Conservation (phyloP, 2,329 filamentous ascomycete species). For the Metarhizium album region DNA sequence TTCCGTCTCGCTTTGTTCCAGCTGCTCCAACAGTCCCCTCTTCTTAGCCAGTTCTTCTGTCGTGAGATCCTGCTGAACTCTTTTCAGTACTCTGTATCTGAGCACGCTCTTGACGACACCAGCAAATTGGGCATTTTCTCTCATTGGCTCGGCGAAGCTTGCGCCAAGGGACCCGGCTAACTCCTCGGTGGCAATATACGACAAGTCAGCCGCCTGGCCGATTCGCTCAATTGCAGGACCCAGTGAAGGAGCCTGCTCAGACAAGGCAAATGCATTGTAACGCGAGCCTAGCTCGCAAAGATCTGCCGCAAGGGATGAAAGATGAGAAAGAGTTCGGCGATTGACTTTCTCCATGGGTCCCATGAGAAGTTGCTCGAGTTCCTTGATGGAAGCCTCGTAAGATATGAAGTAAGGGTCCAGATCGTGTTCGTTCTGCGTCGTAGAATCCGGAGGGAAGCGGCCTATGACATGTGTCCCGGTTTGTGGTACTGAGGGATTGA, state of each 20-base stretch:
- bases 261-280: constrained; percentile 93
- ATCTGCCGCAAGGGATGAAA: constrained; percentile 75
- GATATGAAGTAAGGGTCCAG: constrained; percentile 93
- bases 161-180: constrained; percentile 79
- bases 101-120: constrained; percentile 85
- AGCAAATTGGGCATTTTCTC: constrained; percentile 94
- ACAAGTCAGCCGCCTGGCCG: constrained; percentile 89
- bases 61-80: constrained; percentile 96
- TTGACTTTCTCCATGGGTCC: constrained; percentile 98
- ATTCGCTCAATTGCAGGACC: constrained; percentile 88
- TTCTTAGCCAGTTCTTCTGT: constrained; percentile 89
- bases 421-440: constrained; percentile 73
- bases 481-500: constrained; percentile 26
- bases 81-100: constrained; percentile 81
- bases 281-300: constrained; percentile 88
- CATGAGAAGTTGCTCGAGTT: constrained; percentile 76
- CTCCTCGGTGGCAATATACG: constrained; percentile 92
- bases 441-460: constrained; percentile 72
- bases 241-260: constrained; percentile 79
- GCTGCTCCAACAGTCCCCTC: constrained; percentile 64
- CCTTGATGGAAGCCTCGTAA: constrained; percentile 85
- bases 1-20: constrained; percentile 91
- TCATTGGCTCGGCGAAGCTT: constrained; percentile 93
- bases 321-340: constrained; percentile 72
- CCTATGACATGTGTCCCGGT: constrained; percentile 51